Evolutionary conservation across 768 basidiomycete species (phyloP).

Genomic region (Xerocomus brunneocitrinus): DNA sequence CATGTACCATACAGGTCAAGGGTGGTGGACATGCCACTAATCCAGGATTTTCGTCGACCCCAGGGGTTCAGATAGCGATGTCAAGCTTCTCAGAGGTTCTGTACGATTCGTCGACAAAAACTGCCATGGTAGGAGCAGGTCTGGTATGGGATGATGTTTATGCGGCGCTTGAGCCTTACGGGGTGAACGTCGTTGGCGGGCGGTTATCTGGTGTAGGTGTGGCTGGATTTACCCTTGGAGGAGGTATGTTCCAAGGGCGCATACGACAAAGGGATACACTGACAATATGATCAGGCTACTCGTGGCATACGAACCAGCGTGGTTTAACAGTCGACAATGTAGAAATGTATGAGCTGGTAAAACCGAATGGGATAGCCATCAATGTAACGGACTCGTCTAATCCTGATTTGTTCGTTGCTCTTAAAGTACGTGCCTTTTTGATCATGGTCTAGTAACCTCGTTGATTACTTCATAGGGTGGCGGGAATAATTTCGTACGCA

Average conservation of each 20-base stretch:
- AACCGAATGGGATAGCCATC: slow-evolving; percentile 38
- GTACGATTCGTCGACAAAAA: too few species aligned
- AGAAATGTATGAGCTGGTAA: slow-evolving; percentile 49
- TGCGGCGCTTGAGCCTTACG: slow-evolving; percentile 37
- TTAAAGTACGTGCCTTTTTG: too few species aligned
- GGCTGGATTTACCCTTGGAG: slow-evolving; percentile 51
- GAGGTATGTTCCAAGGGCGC: slow-evolving; percentile 33
- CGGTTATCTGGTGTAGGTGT: slow-evolving; percentile 52
- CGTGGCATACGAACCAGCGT: slow-evolving; percentile 56
- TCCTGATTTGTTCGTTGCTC: too few species aligned
- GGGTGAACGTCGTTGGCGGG: slow-evolving; percentile 51
- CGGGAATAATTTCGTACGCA: too few species aligned
- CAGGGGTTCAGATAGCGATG: too few species aligned
- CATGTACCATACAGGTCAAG: slow-evolving; percentile 40
- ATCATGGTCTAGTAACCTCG: slow-evolving; percentile 13
- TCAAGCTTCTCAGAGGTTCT: too few species aligned
- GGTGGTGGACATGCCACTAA: slow-evolving; percentile 56
- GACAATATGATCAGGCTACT: slow-evolving; percentile 41
- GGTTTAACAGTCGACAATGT: slow-evolving; percentile 54
- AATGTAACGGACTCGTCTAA: neutral
- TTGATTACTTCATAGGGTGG: too few species aligned
- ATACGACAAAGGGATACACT: neutral
- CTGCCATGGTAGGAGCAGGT: too few species aligned
- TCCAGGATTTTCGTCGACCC: too few species aligned
- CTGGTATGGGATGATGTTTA: too few species aligned